Conservation (phyloP, 352 stramenopile species). For the Pythium dissotocum region DNA sequence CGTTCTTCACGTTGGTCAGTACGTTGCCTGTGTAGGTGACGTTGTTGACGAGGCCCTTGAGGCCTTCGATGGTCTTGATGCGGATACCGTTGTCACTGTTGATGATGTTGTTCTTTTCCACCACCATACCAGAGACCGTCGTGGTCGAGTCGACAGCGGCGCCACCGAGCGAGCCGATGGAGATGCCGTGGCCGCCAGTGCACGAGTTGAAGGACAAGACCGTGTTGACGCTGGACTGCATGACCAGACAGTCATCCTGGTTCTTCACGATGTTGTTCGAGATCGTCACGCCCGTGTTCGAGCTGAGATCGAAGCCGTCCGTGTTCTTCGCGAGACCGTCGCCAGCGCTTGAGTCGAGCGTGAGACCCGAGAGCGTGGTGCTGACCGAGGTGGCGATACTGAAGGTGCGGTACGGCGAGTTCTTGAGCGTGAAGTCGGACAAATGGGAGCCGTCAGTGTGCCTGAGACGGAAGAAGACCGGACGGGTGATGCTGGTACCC, state of each 20-base stretch:
- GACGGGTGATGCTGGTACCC: conserved; percentile 27
- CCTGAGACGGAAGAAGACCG: conserved; percentile 40
- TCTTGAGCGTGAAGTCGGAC: conserved; percentile 39
- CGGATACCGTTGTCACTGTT: conserved; percentile 38
- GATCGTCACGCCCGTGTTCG: conserved; percentile 31
- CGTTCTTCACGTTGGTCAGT: conserved; percentile 32
- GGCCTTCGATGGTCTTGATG: conserved; percentile 37
- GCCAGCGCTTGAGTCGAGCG: conserved; percentile 33
- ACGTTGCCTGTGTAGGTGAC: conserved; percentile 31
- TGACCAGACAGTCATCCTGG: conserved; percentile 37
- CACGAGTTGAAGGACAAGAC: conserved; percentile 14
- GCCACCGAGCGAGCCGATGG: conserved; percentile 37
- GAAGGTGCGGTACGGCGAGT: conserved; percentile 42
- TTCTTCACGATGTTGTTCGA: conserved; percentile 27
- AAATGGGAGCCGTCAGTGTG: conserved; percentile 28
- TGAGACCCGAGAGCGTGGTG: conserved; percentile 33
- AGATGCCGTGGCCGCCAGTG: conserved; percentile 29
- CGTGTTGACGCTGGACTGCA: conserved; percentile 21
- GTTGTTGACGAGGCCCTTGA: conserved; percentile 24
- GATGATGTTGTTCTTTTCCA: conserved; percentile 35
- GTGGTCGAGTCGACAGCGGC: conserved; percentile 13
- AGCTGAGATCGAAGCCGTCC: conserved; percentile 35
- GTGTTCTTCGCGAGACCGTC: conserved; percentile 36
- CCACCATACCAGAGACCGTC: conserved; percentile 28
- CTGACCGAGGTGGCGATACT: conserved; percentile 28